Base-by-base conservation (phyloP, 495 filamentous ascomycete genomes). In the Bacidia gigantensis region DNA sequence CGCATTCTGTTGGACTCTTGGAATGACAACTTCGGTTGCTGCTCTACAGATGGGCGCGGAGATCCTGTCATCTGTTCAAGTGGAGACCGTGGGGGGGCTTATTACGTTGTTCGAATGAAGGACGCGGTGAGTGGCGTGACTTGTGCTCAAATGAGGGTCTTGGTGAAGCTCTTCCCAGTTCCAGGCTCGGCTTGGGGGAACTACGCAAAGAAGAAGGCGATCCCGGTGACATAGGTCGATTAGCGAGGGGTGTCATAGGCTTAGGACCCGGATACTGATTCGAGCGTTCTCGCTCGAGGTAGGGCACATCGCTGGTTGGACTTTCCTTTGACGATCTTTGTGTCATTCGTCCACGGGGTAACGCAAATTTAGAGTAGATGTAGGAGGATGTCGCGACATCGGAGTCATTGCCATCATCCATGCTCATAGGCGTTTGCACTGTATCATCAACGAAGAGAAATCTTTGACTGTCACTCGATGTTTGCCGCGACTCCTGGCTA, bases 271-370 rank as follows among this genome's bases (percentile, higher is more conserved):
- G 75, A 41, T 75, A 69, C 29, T 70, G 70, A 24, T 69, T 52
- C 46, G 76, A 75, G 48, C 79, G 70, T 46, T 84, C 74, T 77
- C 80, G 82, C 54, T 73, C 76, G 58, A 71, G 80, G 64, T 68
- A 72, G 44, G 66, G 78, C 48, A 77, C 73, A 54, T 79, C 72
- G 17, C 75, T 66, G 35, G 84, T 81, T 17, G 75, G 74, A 46
- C 83, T 77, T 12, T 82, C 69, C 24, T 78, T 66, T 0, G 86
- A 88, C 50, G 84, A 75, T 41, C 83, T 75, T 26, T 89, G 79
- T 29, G 93, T 60, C 38, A 73, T 71, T 53, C 88, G 83, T 3
- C 89, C 90, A 24, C 92, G 81, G 0, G 88, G 90, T 29, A 96
- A 71, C 0, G 79, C 69, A 61, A 84, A 95, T 55, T 83, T 89